phyloP scores from a whole-genome alignment of 495 filamentous ascomycete species.

The Xylaria castorea region DNA sequence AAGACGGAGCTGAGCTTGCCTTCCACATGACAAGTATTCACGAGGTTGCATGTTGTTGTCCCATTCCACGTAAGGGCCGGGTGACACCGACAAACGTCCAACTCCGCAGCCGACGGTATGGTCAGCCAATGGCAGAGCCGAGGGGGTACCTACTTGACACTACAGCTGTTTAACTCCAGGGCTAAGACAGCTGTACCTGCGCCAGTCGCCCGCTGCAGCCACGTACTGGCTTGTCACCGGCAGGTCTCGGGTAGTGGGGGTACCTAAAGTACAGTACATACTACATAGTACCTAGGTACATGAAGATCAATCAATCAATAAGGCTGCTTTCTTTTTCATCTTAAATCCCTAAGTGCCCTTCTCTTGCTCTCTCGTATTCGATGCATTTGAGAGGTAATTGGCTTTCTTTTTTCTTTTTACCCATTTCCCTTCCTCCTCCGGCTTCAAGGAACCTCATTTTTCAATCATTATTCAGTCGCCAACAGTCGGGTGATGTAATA shows the following conservation, averaged over 20 bases:
- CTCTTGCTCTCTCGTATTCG: background rate
- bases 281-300: background rate
- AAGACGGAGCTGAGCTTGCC: constrained; percentile 13
- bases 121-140: constrained; percentile 13
- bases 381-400: constrained; percentile 18
- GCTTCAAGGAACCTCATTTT: background rate
- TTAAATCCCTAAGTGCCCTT: constrained; percentile 9
- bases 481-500: constrained; percentile 10
- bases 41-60: constrained; percentile 2
- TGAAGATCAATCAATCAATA: background rate
- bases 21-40: background rate
- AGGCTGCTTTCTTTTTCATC: constrained; percentile 22
- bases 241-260: constrained; percentile 8
- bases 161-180: background rate
- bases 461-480: background rate
- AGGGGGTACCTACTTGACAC: constrained; percentile 8
- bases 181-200: constrained; percentile 13
- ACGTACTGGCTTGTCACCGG: constrained; percentile 2
- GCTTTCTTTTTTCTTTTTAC: constrained; percentile 8
- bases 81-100: background rate
- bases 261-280: background rate
- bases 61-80: constrained; percentile 15
- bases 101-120: background rate
- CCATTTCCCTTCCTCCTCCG: background rate
- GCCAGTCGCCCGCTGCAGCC: constrained; percentile 9